phyloP scores from a whole-genome alignment of 1,284 basidiomycete species.

The Schizopora paradoxa region DNA sequence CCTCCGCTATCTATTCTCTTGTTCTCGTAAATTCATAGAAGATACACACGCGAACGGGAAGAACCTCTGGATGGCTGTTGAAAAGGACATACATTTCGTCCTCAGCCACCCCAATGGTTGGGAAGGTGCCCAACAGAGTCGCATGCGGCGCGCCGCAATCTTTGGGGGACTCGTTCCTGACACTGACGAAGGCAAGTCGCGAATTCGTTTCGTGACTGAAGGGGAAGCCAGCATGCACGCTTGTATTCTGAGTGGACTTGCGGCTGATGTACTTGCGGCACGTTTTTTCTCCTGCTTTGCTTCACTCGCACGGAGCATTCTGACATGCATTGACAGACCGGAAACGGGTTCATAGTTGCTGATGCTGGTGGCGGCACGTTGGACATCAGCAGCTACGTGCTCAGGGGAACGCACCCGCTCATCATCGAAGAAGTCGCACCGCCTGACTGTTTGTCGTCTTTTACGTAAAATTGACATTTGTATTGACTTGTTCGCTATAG shows the following conservation, averaged over 20 bases:
- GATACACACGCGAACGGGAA: conserved; percentile 69
- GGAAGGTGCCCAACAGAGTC: conserved; percentile 75
- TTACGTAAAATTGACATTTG: not conserved
- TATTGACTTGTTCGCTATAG: conserved; percentile 29
- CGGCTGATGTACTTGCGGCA: conserved; percentile 67
- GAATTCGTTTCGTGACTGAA: conserved; percentile 73
- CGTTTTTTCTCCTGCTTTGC: conserved; percentile 21
- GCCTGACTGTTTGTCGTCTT: conserved; percentile 55
- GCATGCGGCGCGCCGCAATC: conserved; percentile 66
- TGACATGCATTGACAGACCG: conserved; percentile 31
- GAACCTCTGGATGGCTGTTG: conserved; percentile 59
- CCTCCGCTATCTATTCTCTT: conserved; percentile 64
- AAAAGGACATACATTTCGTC: conserved; percentile 63
- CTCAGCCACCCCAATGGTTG: conserved; percentile 76
- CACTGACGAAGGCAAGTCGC: conserved; percentile 60
- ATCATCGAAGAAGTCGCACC: conserved; percentile 76
- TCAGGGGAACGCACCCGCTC: conserved; percentile 58
- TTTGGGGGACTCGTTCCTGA: conserved; percentile 64
- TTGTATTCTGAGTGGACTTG: conserved; percentile 68
- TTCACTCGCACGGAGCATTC: conserved; percentile 39
- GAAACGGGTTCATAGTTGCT: conserved; percentile 68
- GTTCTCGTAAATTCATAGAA: conserved; percentile 65
- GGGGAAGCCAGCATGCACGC: conserved; percentile 77
- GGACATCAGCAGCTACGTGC: conserved; percentile 72
- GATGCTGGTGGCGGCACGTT: conserved; percentile 78